Base-by-base conservation (phyloP, 2,329 filamentous ascomycete species). In the Botryosphaeria agaves region DNA sequence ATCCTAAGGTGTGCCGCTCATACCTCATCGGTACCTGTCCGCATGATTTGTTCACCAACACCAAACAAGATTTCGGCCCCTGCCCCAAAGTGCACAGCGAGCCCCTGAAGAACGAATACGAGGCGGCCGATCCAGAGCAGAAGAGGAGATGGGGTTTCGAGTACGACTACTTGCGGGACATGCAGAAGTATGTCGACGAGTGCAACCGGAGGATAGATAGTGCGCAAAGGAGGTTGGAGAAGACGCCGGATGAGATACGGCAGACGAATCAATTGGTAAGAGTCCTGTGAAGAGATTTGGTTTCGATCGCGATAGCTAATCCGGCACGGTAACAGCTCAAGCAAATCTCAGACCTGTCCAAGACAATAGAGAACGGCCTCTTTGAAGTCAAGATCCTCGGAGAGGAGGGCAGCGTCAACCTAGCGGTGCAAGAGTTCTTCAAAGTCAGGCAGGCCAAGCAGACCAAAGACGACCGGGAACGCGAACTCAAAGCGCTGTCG, bases 41-140 rank as follows among this genome's bases (percentile, higher is more conserved):
- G 1, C 87, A 95, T 64, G 89, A 98, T 52, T 82, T 98, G 48
- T 98, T 98, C 68, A 98, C 87, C 41, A 98, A 98, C 60, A 98
- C 89, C 27, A 95, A 94, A 62, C 85, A 95, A 66, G 89, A 98
- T 52, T 70, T 95, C 19, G 89, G 89, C 2, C 70, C 74, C 1
- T 98, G 89, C 49, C 71, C 81, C 29, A 89, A 87, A 51, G 69
- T 87, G 16, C 89, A 98, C 59, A 80, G 73, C 29, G 85, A 94
- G 51, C 72, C 74, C 8, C 66, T 95, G 40, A 94, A 93, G 56
- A 64, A 75, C 28, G 85, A 98, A 52, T 98, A 89, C 54, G 79
- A 91, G 42, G 65, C 61, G 1, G 72, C 89, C 0, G 61, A 77
- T 3, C 62, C 76, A 2, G 57, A 71, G 18, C 77, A 87, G 44